A percentile compares a stretch with the other conserved stretches of the same genome.
These are phyloP conservation scores for Rosa persica DNA, from an alignment of 306 rosid genomes.

Conservation along the genomic window DNA sequence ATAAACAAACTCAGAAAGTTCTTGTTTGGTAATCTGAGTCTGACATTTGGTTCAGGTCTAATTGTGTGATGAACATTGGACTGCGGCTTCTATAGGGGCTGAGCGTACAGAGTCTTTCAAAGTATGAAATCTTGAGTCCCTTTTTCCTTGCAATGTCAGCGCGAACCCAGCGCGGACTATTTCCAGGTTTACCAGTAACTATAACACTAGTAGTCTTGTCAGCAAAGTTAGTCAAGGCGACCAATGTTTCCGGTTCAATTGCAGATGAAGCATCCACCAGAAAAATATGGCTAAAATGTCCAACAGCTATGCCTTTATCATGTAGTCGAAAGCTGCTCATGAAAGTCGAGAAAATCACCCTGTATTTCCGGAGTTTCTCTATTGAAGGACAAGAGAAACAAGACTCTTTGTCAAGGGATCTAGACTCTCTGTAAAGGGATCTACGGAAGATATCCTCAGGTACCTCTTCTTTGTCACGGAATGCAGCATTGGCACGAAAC, in stretches of 20 bases:
- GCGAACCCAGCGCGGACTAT: conserved; percentile 18
- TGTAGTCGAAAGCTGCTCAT: conserved; percentile 35
- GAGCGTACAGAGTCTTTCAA: conserved; percentile 26
- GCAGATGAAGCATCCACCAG: conserved; percentile 40
- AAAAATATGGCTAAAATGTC: conserved; percentile 38
- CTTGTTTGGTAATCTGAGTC: neutral
- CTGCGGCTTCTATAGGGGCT: neutral
- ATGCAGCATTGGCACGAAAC: conserved; percentile 32
- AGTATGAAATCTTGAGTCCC: conserved; percentile 33
- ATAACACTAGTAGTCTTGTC: conserved; percentile 28
- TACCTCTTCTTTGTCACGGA: conserved; percentile 23
- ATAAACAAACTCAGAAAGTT: neutral
- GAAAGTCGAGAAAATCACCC: conserved; percentile 41
- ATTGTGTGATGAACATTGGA: conserved; percentile 3
- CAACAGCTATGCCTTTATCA: conserved; percentile 27
- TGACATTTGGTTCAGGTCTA: neutral
- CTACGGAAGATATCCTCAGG: conserved; percentile 34
- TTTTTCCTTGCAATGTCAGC: conserved; percentile 24
- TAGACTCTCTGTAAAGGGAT: conserved; percentile 21
- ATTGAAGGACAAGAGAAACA: conserved; percentile 38
- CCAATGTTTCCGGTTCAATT: conserved; percentile 35
- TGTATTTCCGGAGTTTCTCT: conserved; percentile 19
- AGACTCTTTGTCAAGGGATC: conserved; percentile 20
- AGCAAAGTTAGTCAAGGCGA: conserved; percentile 33
- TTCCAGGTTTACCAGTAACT: conserved; percentile 24